Percentiles rank a stretch among this genome's conserved stretches.
Conservation (phyloP, 257 asterid species). For the Ehretia macrophylla region DNA sequence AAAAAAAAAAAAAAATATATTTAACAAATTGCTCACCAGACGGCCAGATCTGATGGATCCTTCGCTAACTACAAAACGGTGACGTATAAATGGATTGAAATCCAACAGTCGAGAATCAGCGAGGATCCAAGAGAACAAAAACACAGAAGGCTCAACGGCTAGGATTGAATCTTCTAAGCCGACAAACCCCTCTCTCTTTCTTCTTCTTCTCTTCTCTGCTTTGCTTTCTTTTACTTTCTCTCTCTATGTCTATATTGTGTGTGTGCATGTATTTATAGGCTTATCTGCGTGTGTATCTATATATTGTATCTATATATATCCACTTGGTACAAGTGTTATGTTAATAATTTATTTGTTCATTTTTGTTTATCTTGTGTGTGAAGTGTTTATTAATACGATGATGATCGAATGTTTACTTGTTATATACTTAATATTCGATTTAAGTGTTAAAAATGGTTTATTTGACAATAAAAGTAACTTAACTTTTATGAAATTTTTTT, state of each 20-base stretch:
- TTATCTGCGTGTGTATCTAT: slow-evolving; percentile 15
- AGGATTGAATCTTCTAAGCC: slow-evolving; percentile 27
- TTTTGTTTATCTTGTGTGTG: slow-evolving; percentile 6
- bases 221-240: slow-evolving; percentile 14
- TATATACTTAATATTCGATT: no score
- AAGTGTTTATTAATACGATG: slow-evolving; percentile 11
- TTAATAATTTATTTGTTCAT: slow-evolving; percentile 7
- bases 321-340: neutral
- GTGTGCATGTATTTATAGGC: slow-evolving; percentile 1
- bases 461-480: no score
- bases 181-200: slow-evolving; percentile 15
- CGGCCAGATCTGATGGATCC: slow-evolving; percentile 57
- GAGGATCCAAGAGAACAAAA: slow-evolving; percentile 9
- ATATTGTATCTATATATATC: slow-evolving; percentile 1
- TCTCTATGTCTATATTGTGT: slow-evolving; percentile 6
- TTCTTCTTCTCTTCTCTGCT: slow-evolving; percentile 6
- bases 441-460: no score
- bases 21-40: slow-evolving; percentile 43
- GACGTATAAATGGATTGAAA: slow-evolving; percentile 29
- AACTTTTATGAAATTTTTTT: no score
- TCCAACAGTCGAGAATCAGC: slow-evolving; percentile 30
- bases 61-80: neutral
- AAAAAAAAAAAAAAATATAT: no score
- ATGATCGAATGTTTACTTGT: slow-evolving; percentile 30
- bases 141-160: slow-evolving; percentile 26